These are phyloP conservation scores for Pyronema omphalodes DNA, from an alignment of 495 filamentous ascomycete genomes.

Conservation along the genomic window DNA sequence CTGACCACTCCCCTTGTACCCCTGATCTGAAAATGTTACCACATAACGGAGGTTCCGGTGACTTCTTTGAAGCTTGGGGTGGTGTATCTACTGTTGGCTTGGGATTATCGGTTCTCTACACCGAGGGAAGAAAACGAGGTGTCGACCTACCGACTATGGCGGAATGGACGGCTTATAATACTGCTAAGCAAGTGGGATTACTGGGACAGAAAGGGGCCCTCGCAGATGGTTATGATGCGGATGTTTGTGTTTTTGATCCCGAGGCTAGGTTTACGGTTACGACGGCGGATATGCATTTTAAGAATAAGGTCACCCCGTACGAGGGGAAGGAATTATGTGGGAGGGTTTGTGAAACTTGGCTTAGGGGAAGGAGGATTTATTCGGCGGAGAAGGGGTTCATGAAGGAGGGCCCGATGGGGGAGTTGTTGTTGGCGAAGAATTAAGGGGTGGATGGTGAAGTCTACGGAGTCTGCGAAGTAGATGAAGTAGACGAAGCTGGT, in stretches of 20 bases:
- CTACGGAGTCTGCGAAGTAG: no score
- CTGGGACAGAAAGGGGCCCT: conserved; percentile 65
- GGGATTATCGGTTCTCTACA: conserved; percentile 81
- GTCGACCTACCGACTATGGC: conserved; percentile 52
- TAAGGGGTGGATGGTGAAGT: no score
- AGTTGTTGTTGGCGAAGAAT: conserved; percentile 31
- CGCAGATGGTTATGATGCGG: conserved; percentile 70
- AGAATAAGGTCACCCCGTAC: conserved; percentile 89
- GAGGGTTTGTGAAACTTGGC: conserved; percentile 75
- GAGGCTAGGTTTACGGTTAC: conserved; percentile 47
- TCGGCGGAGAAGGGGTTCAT: conserved; percentile 40
- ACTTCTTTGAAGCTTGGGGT: conserved; percentile 94
- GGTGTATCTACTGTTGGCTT: conserved; percentile 88
- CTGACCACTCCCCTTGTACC: conserved; percentile 91
- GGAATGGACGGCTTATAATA: conserved; percentile 68
- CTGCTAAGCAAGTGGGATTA: conserved; percentile 81
- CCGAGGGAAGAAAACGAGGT: conserved; percentile 43
- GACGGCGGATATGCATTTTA: conserved; percentile 59
- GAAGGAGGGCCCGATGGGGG: conserved; percentile 38
- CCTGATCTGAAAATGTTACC: conserved; percentile 74
- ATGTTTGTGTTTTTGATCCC: conserved; percentile 85
- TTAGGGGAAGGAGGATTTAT: conserved; percentile 63
- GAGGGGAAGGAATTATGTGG: conserved; percentile 66
- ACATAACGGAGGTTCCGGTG: conserved; percentile 32
- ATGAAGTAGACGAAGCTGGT: no score